Evolutionary conservation across 192 early-diverging fungal genomes (phyloP).

Genomic region (Obelidium mucronatum): DNA sequence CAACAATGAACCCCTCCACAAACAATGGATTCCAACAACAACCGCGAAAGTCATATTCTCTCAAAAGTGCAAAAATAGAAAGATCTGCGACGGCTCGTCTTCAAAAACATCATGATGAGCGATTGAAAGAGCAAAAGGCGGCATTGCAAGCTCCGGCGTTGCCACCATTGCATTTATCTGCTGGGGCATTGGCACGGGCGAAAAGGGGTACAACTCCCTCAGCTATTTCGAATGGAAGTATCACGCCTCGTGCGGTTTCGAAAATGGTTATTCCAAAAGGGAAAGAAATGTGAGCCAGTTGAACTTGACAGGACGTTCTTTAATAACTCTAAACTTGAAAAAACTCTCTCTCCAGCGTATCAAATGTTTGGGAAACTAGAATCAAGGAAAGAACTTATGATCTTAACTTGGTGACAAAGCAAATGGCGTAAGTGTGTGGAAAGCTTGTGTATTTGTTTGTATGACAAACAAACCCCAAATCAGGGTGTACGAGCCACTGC

Average conservation of each 20-base stretch:
- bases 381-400: conserved; percentile 60
- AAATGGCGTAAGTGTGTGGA: conserved; percentile 45
- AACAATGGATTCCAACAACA: too few species aligned
- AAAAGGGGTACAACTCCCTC: neutral
- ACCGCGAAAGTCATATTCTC: too few species aligned
- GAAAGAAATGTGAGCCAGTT: conserved; percentile 18
- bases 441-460: neutral
- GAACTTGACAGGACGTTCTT: neutral
- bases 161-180: conserved; percentile 4
- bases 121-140: too few species aligned
- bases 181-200: neutral
- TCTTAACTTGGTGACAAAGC: conserved; percentile 58
- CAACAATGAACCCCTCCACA: too few species aligned
- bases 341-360: neutral
- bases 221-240: neutral
- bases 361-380: conserved; percentile 28
- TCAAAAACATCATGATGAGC: too few species aligned
- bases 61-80: too few species aligned
- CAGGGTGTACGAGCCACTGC: conserved; percentile 59
- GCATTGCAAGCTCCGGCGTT: neutral
- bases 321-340: too few species aligned
- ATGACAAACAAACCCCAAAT: neutral
- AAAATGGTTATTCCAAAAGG: conserved; percentile 9
- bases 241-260: neutral
- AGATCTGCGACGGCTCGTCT: too few species aligned